phyloP scores from a whole-genome alignment of 208 protist genomes.

The Histomonas meleagridis region DNA sequence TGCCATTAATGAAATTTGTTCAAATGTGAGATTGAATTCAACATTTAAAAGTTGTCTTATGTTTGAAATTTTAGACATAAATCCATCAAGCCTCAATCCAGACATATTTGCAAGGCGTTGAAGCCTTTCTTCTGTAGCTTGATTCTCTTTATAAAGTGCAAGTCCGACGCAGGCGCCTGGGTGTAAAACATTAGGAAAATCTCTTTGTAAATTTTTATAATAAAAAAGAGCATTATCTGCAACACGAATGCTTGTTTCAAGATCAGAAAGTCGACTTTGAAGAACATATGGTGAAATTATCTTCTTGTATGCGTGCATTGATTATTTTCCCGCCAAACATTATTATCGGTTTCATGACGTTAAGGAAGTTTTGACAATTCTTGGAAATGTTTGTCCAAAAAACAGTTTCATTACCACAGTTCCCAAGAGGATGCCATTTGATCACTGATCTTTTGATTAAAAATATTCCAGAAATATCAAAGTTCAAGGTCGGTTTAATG shows the following conservation, averaged over 20 bases:
- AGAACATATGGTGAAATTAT: background rate
- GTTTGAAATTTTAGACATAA: background rate
- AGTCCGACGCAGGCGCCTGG: background rate
- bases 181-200: background rate
- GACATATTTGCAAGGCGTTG: background rate
- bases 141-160: background rate
- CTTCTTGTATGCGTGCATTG: too few species aligned
- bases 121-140: background rate
- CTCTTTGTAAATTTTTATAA: background rate
- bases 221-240: background rate
- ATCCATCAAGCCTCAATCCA: background rate
- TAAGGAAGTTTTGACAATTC: too few species aligned
- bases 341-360: too few species aligned
- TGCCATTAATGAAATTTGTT: background rate
- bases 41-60: background rate
- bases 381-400: conserved; percentile 27
- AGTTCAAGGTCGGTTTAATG: background rate
- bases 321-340: too few species aligned
- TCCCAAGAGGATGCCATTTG: background rate
- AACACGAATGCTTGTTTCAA: background rate
- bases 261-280: background rate
- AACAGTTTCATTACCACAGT: background rate
- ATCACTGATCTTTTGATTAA: background rate
- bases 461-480: background rate
- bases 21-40: background rate